Percentiles rank a stretch among this genome's conserved stretches.
phyloP scores from a whole-genome alignment of 2,329 filamentous ascomycete genomes.

The Alternaria novae-zelandiae region DNA sequence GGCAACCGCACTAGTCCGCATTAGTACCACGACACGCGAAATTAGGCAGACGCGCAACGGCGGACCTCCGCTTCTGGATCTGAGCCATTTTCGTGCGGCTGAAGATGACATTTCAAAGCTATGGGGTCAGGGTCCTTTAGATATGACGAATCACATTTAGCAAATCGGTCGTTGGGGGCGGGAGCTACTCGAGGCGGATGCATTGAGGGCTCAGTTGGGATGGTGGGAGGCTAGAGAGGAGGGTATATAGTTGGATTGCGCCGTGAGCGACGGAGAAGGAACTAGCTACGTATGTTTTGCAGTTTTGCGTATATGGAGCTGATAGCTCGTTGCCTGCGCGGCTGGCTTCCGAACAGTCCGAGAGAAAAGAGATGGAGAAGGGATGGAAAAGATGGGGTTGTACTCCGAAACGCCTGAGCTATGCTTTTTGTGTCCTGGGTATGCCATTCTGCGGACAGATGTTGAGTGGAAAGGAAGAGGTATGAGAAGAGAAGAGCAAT shows the following conservation, averaged over 20 bases:
- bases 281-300: neutral
- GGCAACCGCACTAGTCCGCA: neutral
- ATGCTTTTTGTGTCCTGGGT: constrained; percentile 12
- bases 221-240: neutral
- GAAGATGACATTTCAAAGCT: neutral
- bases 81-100: neutral
- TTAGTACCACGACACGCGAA: neutral
- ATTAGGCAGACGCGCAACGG: neutral
- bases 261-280: neutral
- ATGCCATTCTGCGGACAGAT: constrained; percentile 10
- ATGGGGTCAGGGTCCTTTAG: neutral
- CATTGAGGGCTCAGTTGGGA: neutral
- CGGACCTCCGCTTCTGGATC: neutral
- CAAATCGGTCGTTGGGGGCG: neutral
- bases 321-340: neutral
- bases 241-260: neutral
- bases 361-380: neutral
- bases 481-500: neutral
- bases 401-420: constrained; percentile 3
- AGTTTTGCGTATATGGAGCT: neutral
- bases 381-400: neutral
- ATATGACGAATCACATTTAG: neutral
- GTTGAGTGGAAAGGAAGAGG: neutral
- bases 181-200: neutral
- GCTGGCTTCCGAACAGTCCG: neutral